Evolutionary conservation across 345 rosid genomes (phyloP).

Genomic region (Aegle marmelos): DNA sequence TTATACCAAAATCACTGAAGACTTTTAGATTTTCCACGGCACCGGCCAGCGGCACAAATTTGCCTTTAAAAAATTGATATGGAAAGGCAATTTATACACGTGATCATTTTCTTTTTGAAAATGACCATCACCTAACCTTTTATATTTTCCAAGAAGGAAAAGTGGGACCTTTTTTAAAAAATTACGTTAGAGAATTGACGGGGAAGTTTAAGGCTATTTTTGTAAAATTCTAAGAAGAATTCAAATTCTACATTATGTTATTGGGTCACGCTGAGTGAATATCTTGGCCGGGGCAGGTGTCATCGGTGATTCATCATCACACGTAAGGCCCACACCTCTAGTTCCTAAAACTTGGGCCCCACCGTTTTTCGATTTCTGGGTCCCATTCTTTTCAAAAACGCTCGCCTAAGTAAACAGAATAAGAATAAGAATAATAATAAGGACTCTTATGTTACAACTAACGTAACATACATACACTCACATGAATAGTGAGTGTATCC

Average conservation of each 20-base stretch:
- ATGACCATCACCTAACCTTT: conserved; percentile 18
- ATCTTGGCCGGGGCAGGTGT: background rate
- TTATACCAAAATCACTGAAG: background rate
- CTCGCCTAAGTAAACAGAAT: background rate
- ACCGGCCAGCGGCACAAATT: too few species aligned
- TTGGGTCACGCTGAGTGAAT: background rate
- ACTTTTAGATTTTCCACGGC: background rate
- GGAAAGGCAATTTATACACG: background rate
- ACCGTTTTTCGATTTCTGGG: background rate
- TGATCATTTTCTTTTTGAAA: conserved; percentile 13
- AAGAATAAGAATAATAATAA: too few species aligned
- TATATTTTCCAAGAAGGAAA: background rate
- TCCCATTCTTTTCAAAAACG: background rate
- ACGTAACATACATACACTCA: too few species aligned
- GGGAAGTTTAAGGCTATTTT: too few species aligned
- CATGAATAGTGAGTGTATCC: too few species aligned
- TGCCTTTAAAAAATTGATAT: background rate
- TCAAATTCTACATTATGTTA: background rate
- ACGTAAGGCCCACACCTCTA: background rate
- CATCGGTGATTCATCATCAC: background rate
- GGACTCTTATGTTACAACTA: too few species aligned
- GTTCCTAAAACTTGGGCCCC: background rate
- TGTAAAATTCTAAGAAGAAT: too few species aligned
- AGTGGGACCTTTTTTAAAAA: background rate
- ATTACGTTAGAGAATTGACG: background rate